Base-by-base conservation (phyloP, 2,329 filamentous ascomycete species). In the Raffaelea deltoideospora region DNA sequence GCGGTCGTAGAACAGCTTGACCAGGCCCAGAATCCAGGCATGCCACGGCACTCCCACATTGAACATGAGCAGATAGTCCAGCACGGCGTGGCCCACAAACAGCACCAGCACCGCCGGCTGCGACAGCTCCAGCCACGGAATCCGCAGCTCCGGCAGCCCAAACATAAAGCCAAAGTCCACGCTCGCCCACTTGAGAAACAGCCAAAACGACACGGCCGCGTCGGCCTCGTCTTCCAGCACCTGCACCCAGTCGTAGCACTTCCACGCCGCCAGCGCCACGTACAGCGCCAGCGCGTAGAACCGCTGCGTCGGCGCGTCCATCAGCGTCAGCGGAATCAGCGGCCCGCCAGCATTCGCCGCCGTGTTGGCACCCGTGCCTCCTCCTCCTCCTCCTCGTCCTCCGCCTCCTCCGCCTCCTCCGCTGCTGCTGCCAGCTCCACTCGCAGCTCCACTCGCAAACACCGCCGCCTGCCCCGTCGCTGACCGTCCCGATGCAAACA, bases 51-150 rank as follows among this genome's bases (percentile, higher is more conserved):
- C 74, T 29, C 81, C 79, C 42, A 96, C 79, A 45, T 85, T 79
- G 55, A 94, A 93, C 87, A 95, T 95, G 47, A 95, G 61, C 63
- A 93, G 77, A 47, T 77, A 80, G 61, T 95, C 85, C 36, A 82
- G 56, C 2, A 80, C 52, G 3, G 79, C 69, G 54, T 95, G 86
- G 4, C 68, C 47, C 33, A 81, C 56, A 50, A 90, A 92, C 18
- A 87, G 59, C 23, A 71, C 63, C 30, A 80, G 69, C 37, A 83
- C 79, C 1, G 76, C 76, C 26, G 72, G 69, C 50, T 83, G 81
- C 31, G 83, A 84, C 63, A 88, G 84, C 63, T 96, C 86, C 40
- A 98, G 66, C 92, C 90, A 98, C 40, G 90, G 90, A 68, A 98
- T 94, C 54, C 83, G 76, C 48, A 98, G 58, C 46, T 81, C 72